Evolutionary conservation across 306 rosid species (phyloP).

Genomic region (Begonia fuchsioides): DNA sequence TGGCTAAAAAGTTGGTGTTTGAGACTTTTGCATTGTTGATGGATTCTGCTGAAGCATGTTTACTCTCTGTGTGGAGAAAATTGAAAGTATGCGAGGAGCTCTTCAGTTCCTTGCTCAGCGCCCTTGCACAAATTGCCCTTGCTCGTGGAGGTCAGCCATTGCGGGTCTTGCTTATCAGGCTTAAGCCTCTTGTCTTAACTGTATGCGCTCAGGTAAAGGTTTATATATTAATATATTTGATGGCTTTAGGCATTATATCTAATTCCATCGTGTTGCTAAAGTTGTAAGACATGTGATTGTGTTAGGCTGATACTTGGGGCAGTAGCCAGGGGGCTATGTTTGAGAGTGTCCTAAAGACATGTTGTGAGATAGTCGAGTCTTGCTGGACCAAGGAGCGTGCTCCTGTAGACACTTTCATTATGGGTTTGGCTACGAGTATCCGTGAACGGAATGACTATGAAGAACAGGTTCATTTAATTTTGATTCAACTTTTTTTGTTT

Average conservation of each 20-base stretch:
- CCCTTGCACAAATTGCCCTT: constrained; percentile 69
- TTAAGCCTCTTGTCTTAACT: constrained; percentile 75
- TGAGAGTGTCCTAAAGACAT: constrained; percentile 74
- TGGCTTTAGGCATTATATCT: constrained; percentile 9
- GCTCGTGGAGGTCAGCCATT: constrained; percentile 85
- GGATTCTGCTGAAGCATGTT: constrained; percentile 93
- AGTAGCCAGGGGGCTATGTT: constrained; percentile 76
- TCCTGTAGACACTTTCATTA: constrained; percentile 87
- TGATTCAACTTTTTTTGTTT: too few species aligned
- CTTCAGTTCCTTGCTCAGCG: constrained; percentile 60
- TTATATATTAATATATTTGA: neutral
- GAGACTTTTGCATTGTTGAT: constrained; percentile 85
- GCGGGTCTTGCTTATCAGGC: constrained; percentile 86
- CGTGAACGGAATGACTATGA: constrained; percentile 86
- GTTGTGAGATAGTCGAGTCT: constrained; percentile 75
- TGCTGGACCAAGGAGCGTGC: constrained; percentile 96
- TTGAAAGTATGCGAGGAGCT: constrained; percentile 83
- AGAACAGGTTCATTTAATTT: constrained; percentile 49
- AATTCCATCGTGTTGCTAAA: constrained; percentile 5
- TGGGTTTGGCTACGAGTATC: constrained; percentile 93
- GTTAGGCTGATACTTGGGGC: constrained; percentile 83
- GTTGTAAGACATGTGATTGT: constrained; percentile 12
- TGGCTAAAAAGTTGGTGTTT: constrained; percentile 68
- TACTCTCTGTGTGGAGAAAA: constrained; percentile 87
- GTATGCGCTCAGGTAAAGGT: constrained; percentile 73